These are phyloP conservation scores for Ascochyta viciae-villosae DNA, from an alignment of 2,329 filamentous ascomycete genomes.

Conservation along the genomic window DNA sequence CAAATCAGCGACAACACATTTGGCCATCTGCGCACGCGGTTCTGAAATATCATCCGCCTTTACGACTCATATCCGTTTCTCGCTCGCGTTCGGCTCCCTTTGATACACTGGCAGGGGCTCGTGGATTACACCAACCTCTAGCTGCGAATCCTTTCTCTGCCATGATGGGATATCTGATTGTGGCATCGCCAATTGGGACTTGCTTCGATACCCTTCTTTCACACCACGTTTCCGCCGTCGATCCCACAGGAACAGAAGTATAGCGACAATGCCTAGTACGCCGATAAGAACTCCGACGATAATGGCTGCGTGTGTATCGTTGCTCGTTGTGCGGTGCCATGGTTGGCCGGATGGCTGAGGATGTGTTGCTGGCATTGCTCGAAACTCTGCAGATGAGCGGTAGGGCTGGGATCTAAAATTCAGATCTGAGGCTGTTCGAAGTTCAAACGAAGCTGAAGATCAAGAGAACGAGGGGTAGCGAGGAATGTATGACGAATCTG, in stretches of 20 bases:
- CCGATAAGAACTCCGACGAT: slow-evolving; percentile 14
- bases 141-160: slow-evolving; percentile 2
- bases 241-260: slow-evolving; percentile 8
- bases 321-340: background rate
- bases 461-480: background rate
- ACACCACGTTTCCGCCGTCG: slow-evolving; percentile 6
- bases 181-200: background rate
- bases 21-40: too few species aligned
- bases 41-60: background rate
- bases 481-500: slow-evolving; percentile 6
- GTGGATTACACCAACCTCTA: slow-evolving; percentile 17
- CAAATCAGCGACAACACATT: background rate
- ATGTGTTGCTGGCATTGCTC: slow-evolving; percentile 12
- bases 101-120: slow-evolving; percentile 22
- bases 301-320: slow-evolving; percentile 11
- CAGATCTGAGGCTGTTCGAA: background rate
- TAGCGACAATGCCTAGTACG: slow-evolving; percentile 2
- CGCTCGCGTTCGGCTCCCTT: background rate
- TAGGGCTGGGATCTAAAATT: background rate
- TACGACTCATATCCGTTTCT: background rate
- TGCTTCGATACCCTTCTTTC: slow-evolving; percentile 1
- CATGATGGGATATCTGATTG: background rate
- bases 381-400: background rate
- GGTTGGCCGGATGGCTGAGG: background rate
- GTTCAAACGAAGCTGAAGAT: background rate